A percentile compares a stretch with the other conserved stretches of the same genome.
Conservation (phyloP, 2,329 filamentous ascomycete species). For the Gliomastix tumulicola region DNA sequence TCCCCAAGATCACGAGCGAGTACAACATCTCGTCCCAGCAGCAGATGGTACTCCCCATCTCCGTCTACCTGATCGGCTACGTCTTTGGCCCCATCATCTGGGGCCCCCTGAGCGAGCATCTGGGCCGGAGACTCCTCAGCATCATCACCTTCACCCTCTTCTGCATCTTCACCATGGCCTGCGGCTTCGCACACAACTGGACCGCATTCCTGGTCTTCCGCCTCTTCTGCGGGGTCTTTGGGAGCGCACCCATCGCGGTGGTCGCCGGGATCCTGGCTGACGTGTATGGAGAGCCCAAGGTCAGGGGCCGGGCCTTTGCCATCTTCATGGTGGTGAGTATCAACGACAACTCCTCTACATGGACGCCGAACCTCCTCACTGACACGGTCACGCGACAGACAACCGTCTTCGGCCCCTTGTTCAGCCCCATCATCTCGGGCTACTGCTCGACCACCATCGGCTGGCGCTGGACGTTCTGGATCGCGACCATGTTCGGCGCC, state of each 20-base stretch:
- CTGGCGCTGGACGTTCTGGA: slow-evolving; percentile 68
- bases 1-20: slow-evolving; percentile 47
- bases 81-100: slow-evolving; percentile 55
- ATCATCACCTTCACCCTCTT: slow-evolving; percentile 40
- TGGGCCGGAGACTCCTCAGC: slow-evolving; percentile 44
- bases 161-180: slow-evolving; percentile 43
- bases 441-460: slow-evolving; percentile 50
- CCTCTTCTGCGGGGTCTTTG: slow-evolving; percentile 44
- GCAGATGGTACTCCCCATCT: slow-evolving; percentile 49
- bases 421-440: slow-evolving; percentile 59
- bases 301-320: slow-evolving; percentile 49
- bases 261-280: slow-evolving; percentile 61
- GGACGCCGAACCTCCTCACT: background rate
- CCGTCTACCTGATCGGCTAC: slow-evolving; percentile 58
- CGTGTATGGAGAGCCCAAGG: slow-evolving; percentile 43
- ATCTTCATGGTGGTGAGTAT: slow-evolving; percentile 53
- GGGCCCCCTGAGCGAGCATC: slow-evolving; percentile 60
- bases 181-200: slow-evolving; percentile 46
- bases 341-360: background rate
- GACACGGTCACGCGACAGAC: slow-evolving; percentile 23
- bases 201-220: slow-evolving; percentile 46
- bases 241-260: slow-evolving; percentile 53
- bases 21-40: slow-evolving; percentile 45
- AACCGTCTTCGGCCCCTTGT: slow-evolving; percentile 59
- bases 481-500: slow-evolving; percentile 62